Evolutionary conservation across 169 alveolate genomes (phyloP).

Genomic region (Hepatocystis sp.): DNA sequence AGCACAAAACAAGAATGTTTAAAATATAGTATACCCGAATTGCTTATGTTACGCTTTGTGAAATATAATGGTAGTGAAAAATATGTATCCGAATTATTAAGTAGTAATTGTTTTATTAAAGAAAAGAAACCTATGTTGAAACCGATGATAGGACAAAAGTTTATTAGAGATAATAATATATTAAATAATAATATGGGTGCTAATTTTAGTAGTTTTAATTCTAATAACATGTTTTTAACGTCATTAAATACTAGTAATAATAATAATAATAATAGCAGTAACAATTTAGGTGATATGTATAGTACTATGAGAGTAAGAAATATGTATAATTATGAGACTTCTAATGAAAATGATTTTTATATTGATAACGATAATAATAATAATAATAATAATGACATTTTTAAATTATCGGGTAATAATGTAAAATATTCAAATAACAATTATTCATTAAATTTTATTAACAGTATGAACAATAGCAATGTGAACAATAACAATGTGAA

Average conservation of each 20-base stretch:
- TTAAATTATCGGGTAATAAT: no score
- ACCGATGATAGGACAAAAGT: slow-evolving; percentile 7
- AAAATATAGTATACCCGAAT: slow-evolving; percentile 23
- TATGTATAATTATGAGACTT: not conserved
- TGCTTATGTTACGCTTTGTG: slow-evolving; percentile 50
- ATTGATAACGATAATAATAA: not conserved
- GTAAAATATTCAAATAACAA: no score
- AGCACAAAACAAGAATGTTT: slow-evolving; percentile 42
- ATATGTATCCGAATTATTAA: slow-evolving; percentile 23
- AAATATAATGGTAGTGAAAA: not conserved
- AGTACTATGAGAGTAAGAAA: slow-evolving; percentile 13
- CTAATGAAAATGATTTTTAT: not conserved
- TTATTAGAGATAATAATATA: slow-evolving; percentile 23
- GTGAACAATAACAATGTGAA: no score
- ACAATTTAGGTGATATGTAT: not conserved
- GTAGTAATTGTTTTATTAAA: slow-evolving; percentile 27
- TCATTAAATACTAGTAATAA: no score
- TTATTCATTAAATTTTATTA: no score
- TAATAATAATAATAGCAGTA: not conserved
- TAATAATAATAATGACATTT: no score
- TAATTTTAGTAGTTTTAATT: no score
- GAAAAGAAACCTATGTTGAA: slow-evolving; percentile 32
- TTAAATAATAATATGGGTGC: not conserved
- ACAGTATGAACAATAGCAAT: no score
- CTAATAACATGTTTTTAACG: no score